Conservation (phyloP, 331 rosid species). For the Arachis monticola region DNA sequence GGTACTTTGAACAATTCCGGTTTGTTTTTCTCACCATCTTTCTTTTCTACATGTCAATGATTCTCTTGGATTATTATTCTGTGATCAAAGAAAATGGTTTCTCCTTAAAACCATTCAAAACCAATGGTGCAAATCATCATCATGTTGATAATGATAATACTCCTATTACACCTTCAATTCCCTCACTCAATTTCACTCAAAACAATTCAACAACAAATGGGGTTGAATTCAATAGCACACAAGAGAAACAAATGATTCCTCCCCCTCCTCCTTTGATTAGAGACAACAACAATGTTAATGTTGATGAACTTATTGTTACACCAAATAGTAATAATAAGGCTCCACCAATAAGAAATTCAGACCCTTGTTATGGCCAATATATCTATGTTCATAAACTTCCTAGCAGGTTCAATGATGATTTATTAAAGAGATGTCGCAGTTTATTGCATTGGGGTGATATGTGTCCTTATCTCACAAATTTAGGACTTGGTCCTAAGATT, state of each 20-base stretch:
- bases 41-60: slow-evolving; percentile 23
- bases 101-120: slow-evolving; percentile 13
- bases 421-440: slow-evolving; percentile 49
- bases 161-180: slow-evolving; percentile 1
- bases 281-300: not conserved
- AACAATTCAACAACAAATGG: not conserved
- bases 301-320: not conserved
- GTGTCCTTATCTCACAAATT: slow-evolving; percentile 54
- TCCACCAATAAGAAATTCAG: slow-evolving; percentile 16
- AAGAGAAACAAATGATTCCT: too few species aligned
- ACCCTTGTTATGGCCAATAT: slow-evolving; percentile 57
- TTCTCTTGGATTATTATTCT: slow-evolving; percentile 37
- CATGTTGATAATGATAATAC: not conserved
- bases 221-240: too few species aligned
- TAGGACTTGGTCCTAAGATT: slow-evolving; percentile 54
- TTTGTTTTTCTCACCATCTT: slow-evolving; percentile 42
- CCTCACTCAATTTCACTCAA: slow-evolving; percentile 4
- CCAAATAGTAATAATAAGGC: not conserved
- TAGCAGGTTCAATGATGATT: slow-evolving; percentile 52
- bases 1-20: slow-evolving; percentile 38
- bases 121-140: not conserved
- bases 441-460: slow-evolving; percentile 50
- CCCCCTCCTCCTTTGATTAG: slow-evolving; percentile 11
- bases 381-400: slow-evolving; percentile 59
- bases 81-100: slow-evolving; percentile 6